These are phyloP conservation scores for Podila horticola DNA, from an alignment of 192 early-diverging fungal species.

Conservation along the genomic window DNA sequence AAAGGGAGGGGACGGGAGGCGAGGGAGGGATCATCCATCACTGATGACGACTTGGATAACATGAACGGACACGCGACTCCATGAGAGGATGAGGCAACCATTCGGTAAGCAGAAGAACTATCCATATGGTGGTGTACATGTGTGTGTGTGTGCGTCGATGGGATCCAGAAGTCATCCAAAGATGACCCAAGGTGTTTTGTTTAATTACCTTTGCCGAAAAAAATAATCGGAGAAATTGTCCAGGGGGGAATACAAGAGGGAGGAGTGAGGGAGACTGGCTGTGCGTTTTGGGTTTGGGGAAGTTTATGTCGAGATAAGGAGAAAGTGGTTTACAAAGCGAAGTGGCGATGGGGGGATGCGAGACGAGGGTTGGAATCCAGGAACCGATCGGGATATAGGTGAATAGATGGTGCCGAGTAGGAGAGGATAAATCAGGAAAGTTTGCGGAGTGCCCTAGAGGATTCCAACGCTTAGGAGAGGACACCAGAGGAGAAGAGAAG, in stretches of 20 bases:
- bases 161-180: too few species aligned
- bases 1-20: too few species aligned
- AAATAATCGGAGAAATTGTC: not conserved
- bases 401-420: not conserved
- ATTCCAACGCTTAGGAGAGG: too few species aligned
- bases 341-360: not conserved
- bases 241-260: not conserved
- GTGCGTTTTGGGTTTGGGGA: not conserved
- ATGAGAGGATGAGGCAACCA: too few species aligned
- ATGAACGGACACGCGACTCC: too few species aligned
- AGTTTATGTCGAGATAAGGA: not conserved
- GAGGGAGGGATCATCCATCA: too few species aligned
- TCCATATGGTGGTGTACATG: too few species aligned
- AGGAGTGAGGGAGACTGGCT: not conserved
- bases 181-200: not conserved
- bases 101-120: too few species aligned
- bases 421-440: not conserved
- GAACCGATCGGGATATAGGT: not conserved
- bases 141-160: too few species aligned
- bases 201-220: not conserved
- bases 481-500: too few species aligned
- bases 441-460: not conserved
- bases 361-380: not conserved
- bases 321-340: not conserved
- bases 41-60: too few species aligned